These are phyloP conservation scores for Vanilla planifolia DNA, from an alignment of 106 monocot species.

Conservation along the genomic window DNA sequence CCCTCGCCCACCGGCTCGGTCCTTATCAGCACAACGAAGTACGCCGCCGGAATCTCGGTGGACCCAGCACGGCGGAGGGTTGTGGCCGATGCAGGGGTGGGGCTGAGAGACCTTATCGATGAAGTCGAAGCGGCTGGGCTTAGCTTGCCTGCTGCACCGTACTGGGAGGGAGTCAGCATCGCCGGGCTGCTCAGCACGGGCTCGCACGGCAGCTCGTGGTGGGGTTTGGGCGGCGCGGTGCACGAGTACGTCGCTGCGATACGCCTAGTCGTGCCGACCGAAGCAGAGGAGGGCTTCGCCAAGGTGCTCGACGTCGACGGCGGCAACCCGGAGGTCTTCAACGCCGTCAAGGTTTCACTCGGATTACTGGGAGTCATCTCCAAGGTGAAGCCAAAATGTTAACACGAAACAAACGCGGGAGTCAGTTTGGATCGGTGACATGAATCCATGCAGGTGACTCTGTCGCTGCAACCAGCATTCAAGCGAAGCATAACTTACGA, in stretches of 20 bases:
- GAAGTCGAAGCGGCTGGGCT: constrained; percentile 49
- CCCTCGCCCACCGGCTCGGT: constrained; percentile 27
- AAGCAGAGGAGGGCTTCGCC: constrained; percentile 35
- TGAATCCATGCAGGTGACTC: constrained; percentile 39
- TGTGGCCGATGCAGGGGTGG: constrained; percentile 50
- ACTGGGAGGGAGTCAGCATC: constrained; percentile 82
- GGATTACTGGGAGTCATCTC: constrained; percentile 62
- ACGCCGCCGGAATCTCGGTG: constrained; percentile 28
- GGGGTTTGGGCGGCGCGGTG: constrained; percentile 63
- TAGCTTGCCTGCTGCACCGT: constrained; percentile 65
- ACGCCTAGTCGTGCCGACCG: constrained; percentile 49
- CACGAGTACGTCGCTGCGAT: constrained; percentile 57
- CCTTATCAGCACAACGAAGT: constrained; percentile 54
- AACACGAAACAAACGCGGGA: too few species aligned
- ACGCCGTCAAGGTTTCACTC: constrained; percentile 54
- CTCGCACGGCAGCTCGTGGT: constrained; percentile 85
- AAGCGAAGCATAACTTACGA: constrained; percentile 62
- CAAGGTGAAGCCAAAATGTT: constrained; percentile 24
- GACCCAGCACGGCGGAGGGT: constrained; percentile 20
- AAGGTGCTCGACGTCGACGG: constrained; percentile 31
- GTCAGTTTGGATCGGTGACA: neutral
- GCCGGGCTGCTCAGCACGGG: constrained; percentile 64
- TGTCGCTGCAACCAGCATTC: constrained; percentile 57
- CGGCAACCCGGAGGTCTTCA: constrained; percentile 20
- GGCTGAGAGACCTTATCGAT: constrained; percentile 54